Evolutionary conservation across 805 yeast species (phyloP).

Genomic region (Zygosaccharomyces rouxii): DNA sequence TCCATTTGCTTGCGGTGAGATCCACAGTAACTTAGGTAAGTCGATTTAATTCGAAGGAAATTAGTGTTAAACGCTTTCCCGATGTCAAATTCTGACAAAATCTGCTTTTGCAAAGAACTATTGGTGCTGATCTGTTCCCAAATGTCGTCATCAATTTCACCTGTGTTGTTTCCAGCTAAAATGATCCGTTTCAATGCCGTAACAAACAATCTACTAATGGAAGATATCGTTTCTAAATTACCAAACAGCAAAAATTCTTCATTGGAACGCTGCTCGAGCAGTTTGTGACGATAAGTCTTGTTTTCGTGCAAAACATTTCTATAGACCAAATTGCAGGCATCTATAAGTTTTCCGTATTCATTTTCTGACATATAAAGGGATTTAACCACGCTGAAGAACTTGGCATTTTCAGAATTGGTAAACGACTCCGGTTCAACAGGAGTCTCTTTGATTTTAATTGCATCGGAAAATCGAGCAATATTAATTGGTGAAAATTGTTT

Average conservation of each 20-base stretch:
- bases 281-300: conserved; percentile 28
- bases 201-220: conserved; percentile 35
- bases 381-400: conserved; percentile 23
- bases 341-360: conserved; percentile 32
- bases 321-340: conserved; percentile 32
- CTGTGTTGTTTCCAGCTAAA: not conserved
- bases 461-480: conserved; percentile 2
- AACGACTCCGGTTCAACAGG: conserved; percentile 6
- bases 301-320: conserved; percentile 33
- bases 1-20: conserved; percentile 33
- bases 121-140: conserved; percentile 14
- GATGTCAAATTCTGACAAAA: conserved; percentile 22
- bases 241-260: conserved; percentile 43
- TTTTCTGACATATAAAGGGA: conserved; percentile 36
- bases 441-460: not conserved
- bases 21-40: conserved; percentile 34
- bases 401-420: conserved; percentile 1
- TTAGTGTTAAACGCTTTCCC: conserved; percentile 32
- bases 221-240: conserved; percentile 39
- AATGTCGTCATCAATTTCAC: conserved; percentile 8
- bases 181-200: conserved; percentile 8
- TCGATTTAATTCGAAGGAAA: conserved; percentile 33
- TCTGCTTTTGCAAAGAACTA: conserved; percentile 2
- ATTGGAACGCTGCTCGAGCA: conserved; percentile 24
- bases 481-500: conserved; percentile 37